A percentile compares a stretch with the other conserved stretches of the same genome.
phyloP scores from a whole-genome alignment of 108 stramenopile genomes.

The Cyclotella sp. region DNA sequence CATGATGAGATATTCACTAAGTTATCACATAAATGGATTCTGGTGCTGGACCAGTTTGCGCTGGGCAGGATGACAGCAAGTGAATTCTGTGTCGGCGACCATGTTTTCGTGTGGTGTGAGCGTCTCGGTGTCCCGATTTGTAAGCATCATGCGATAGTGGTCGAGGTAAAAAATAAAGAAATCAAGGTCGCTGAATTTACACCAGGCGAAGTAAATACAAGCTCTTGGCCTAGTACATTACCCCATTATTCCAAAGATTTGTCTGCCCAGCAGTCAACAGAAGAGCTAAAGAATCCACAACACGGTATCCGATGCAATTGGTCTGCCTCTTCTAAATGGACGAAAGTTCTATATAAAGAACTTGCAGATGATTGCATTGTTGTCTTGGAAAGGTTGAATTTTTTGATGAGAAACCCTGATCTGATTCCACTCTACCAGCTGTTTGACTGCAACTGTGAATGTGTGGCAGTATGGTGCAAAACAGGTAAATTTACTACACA shows the following conservation, averaged over 20 bases:
- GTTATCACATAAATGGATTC: too few species aligned
- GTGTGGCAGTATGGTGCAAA: slow-evolving; percentile 20
- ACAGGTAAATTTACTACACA: slow-evolving; percentile 1
- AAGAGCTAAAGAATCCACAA: neutral
- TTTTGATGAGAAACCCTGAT: neutral
- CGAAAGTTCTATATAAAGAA: neutral
- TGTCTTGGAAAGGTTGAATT: neutral
- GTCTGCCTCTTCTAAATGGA: neutral
- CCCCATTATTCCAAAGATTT: neutral
- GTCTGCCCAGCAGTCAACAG: too few species aligned
- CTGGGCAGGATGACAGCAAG: too few species aligned
- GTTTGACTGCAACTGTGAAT: slow-evolving; percentile 8
- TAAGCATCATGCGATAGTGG: neutral
- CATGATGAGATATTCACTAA: too few species aligned
- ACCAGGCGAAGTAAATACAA: neutral
- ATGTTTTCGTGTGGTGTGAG: neutral
- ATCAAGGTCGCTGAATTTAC: neutral
- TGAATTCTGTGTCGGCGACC: neutral
- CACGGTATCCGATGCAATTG: neutral
- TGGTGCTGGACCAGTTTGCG: too few species aligned
- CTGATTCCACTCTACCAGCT: neutral
- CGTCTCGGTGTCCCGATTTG: neutral
- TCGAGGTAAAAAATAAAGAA: neutral
- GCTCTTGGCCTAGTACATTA: neutral
- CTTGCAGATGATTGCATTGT: neutral